These are phyloP conservation scores for Ophiostoma angusticollis DNA, from an alignment of 2,329 filamentous ascomycete genomes.

Conservation along the genomic window DNA sequence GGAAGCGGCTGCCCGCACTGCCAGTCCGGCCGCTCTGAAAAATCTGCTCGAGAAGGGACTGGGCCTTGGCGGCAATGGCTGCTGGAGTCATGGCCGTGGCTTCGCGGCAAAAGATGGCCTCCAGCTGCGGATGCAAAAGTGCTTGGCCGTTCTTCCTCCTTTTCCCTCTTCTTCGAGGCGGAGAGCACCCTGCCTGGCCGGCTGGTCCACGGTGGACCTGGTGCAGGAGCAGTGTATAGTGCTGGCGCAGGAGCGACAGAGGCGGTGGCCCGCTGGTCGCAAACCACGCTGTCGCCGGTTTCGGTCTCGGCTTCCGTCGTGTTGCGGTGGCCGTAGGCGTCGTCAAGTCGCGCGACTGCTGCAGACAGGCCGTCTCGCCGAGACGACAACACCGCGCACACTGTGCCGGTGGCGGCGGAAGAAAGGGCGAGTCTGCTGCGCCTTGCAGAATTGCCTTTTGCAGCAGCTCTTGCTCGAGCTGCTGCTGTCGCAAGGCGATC, in stretches of 20 bases:
- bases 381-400: slow-evolving; percentile 9
- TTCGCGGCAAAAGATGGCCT: slow-evolving; percentile 13
- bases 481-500: slow-evolving; percentile 8
- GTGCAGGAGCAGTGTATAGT: slow-evolving; percentile 3
- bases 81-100: not conserved
- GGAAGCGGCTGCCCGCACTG: too few relatives aligned
- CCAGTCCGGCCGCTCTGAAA: not conserved
- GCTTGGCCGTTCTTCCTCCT: not conserved
- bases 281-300: slow-evolving; percentile 12
- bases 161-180: not conserved
- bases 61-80: slow-evolving; percentile 3
- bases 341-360: slow-evolving; percentile 11
- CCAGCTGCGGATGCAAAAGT: not conserved
- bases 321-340: not conserved
- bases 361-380: slow-evolving; percentile 10
- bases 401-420: slow-evolving; percentile 4
- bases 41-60: slow-evolving; percentile 2
- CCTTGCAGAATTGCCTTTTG: slow-evolving; percentile 1
- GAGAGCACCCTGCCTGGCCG: not conserved
- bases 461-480: slow-evolving; percentile 5
- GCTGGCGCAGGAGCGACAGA: slow-evolving; percentile 10
- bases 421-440: slow-evolving; percentile 7
- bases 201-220: slow-evolving; percentile 1
- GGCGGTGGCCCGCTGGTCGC: slow-evolving; percentile 13
- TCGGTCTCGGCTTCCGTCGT: too few relatives aligned